These are phyloP conservation scores for Capronia coronata DNA, from an alignment of 2,329 filamentous ascomycete genomes.

Conservation along the genomic window DNA sequence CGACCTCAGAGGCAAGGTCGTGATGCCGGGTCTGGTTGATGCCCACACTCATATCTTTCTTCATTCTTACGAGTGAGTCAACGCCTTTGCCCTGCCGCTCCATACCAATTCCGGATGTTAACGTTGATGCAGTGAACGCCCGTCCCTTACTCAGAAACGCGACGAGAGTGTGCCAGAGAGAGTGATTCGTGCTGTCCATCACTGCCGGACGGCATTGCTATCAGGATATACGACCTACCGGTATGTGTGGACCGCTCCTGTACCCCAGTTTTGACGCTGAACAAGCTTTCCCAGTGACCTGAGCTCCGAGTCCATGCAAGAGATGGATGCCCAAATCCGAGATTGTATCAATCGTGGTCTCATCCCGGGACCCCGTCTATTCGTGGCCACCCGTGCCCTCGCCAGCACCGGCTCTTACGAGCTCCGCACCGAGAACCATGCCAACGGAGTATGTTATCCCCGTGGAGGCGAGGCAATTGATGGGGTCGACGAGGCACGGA, in stretches of 20 bases:
- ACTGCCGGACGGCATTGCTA: constrained; percentile 47
- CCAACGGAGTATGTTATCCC: constrained; percentile 29
- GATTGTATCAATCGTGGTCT: constrained; percentile 51
- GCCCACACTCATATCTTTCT: constrained; percentile 54
- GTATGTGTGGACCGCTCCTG: background rate
- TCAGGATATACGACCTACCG: constrained; percentile 56
- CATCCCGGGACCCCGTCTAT: constrained; percentile 50
- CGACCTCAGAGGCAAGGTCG: constrained; percentile 49
- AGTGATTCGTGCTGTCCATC: constrained; percentile 49
- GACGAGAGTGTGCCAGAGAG: constrained; percentile 54
- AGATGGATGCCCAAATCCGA: constrained; percentile 47
- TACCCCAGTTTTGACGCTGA: too few relatives aligned
- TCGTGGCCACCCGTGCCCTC: constrained; percentile 49
- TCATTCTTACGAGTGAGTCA: constrained; percentile 38
- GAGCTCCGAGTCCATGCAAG: constrained; percentile 48
- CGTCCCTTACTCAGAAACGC: constrained; percentile 51
- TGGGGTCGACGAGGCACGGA: constrained; percentile 42
- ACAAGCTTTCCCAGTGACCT: too few relatives aligned
- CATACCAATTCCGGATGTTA: background rate
- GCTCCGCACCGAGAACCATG: constrained; percentile 43
- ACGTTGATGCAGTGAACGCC: constrained; percentile 36
- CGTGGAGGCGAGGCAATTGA: constrained; percentile 44
- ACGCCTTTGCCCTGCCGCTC: background rate
- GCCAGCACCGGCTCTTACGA: constrained; percentile 48
- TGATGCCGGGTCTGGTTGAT: constrained; percentile 51